phyloP scores from a whole-genome alignment of 2,329 filamentous ascomycete species.

The Capronia americana region DNA sequence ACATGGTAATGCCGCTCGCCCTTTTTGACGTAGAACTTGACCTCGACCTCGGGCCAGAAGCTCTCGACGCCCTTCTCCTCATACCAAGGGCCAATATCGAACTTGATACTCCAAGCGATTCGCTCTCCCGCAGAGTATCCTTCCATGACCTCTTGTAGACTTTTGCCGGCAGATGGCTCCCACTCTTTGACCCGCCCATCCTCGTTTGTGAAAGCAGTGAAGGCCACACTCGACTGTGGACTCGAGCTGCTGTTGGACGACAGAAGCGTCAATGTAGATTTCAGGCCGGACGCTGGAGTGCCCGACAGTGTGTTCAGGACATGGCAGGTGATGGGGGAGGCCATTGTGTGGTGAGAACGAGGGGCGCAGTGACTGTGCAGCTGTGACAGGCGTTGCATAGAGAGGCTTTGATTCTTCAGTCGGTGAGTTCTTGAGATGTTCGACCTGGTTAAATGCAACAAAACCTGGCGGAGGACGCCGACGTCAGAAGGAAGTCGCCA shows the following conservation, averaged over 20 bases:
- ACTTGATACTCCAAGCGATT: constrained; percentile 55
- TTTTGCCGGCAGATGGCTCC: constrained; percentile 42
- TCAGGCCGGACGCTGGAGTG: constrained; percentile 53
- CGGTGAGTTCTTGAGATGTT: background rate
- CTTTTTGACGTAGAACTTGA: constrained; percentile 57
- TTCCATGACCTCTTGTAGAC: constrained; percentile 38
- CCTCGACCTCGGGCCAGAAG: constrained; percentile 59
- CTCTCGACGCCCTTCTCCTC: constrained; percentile 55
- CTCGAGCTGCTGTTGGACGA: constrained; percentile 53
- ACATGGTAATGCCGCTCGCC: constrained; percentile 59
- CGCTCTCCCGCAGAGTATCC: constrained; percentile 43
- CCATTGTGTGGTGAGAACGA: constrained; percentile 26
- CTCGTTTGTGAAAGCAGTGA: constrained; percentile 51
- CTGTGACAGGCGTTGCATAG: constrained; percentile 10
- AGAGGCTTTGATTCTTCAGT: background rate
- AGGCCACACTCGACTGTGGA: constrained; percentile 39
- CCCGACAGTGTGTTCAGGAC: constrained; percentile 57
- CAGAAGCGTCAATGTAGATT: constrained; percentile 62
- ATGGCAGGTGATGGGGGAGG: constrained; percentile 56
- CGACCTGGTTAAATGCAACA: constrained; percentile 21
- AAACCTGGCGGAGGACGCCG: constrained; percentile 25
- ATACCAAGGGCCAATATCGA: constrained; percentile 56
- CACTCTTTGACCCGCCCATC: constrained; percentile 56
- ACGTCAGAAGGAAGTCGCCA: constrained; percentile 13
- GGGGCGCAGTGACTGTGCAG: constrained; percentile 6